A percentile compares a stretch with the other conserved stretches of the same genome.
Conservation (phyloP, 2,329 filamentous ascomycete genomes). For the Phaeosphaeriaceae sp. region DNA sequence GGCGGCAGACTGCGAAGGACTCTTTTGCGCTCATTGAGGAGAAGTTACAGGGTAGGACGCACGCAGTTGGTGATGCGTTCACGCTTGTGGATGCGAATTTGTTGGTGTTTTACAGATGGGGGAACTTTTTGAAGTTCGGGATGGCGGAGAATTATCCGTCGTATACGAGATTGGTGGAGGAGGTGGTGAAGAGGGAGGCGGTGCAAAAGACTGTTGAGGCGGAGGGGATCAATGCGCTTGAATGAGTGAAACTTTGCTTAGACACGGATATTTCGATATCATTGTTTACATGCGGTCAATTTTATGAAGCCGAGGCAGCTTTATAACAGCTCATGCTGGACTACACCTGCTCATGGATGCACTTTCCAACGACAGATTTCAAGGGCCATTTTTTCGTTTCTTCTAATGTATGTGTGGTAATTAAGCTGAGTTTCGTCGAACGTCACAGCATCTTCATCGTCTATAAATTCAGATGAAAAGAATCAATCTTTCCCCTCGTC, state of each 20-base stretch:
- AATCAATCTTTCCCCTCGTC: too few relatives aligned
- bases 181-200: conserved; percentile 15
- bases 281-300: too few relatives aligned
- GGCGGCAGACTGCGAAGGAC: conserved; percentile 6
- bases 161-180: conserved; percentile 16
- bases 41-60: conserved; percentile 17
- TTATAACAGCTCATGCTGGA: too few relatives aligned
- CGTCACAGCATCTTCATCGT: too few relatives aligned
- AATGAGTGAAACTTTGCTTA: conserved; percentile 3
- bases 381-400: too few relatives aligned
- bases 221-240: conserved; percentile 13
- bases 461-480: too few relatives aligned
- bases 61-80: conserved; percentile 24
- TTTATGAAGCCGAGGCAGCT: too few relatives aligned
- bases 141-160: conserved; percentile 24
- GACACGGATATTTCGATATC: not conserved
- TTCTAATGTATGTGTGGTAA: too few relatives aligned
- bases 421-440: too few relatives aligned
- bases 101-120: conserved; percentile 31
- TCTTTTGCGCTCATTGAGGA: conserved; percentile 20
- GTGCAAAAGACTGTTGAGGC: conserved; percentile 14
- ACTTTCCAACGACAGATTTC: too few relatives aligned
- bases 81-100: conserved; percentile 28
- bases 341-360: too few relatives aligned
- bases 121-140: conserved; percentile 10